phyloP scores from a whole-genome alignment of 148 eudicot genomes.

The Vaccinium macrocarpon region DNA sequence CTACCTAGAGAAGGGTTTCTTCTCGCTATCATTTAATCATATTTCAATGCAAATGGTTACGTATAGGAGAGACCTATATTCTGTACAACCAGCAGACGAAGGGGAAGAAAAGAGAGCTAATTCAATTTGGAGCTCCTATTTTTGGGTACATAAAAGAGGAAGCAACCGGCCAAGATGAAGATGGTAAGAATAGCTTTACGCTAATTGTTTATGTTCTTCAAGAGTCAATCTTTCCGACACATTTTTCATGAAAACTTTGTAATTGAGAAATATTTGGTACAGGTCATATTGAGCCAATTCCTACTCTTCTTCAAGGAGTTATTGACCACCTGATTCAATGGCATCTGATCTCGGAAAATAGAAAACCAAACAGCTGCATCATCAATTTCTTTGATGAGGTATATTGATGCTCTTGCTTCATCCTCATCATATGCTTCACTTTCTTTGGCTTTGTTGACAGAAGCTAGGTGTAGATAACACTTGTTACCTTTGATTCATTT shows the following conservation, averaged over 20 bases:
- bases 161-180: constrained; percentile 35
- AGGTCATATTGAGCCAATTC: constrained; percentile 83
- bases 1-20: not conserved
- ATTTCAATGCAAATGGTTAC: constrained; percentile 11
- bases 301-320: constrained; percentile 67
- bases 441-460: not conserved
- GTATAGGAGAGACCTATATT: constrained; percentile 80
- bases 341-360: constrained; percentile 72
- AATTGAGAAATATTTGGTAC: constrained; percentile 24
- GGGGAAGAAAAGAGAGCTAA: constrained; percentile 85
- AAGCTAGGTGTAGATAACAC: not conserved
- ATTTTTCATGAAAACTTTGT: not conserved
- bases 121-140: constrained; percentile 86
- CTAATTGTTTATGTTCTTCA: not conserved
- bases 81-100: constrained; percentile 79
- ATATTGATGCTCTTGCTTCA: constrained; percentile 13
- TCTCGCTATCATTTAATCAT: not conserved
- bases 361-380: constrained; percentile 85
- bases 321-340: constrained; percentile 80
- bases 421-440: not conserved
- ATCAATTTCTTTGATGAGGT: constrained; percentile 95
- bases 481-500: not conserved
- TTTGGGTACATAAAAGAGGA: constrained; percentile 72
- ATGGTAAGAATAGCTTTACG: constrained; percentile 40
- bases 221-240: not conserved